Evolutionary conservation across 2,329 filamentous ascomycete genomes (phyloP), one percentile per base, ranked within the genome.

Genomic region (Graphilbum fragrans): DNA sequence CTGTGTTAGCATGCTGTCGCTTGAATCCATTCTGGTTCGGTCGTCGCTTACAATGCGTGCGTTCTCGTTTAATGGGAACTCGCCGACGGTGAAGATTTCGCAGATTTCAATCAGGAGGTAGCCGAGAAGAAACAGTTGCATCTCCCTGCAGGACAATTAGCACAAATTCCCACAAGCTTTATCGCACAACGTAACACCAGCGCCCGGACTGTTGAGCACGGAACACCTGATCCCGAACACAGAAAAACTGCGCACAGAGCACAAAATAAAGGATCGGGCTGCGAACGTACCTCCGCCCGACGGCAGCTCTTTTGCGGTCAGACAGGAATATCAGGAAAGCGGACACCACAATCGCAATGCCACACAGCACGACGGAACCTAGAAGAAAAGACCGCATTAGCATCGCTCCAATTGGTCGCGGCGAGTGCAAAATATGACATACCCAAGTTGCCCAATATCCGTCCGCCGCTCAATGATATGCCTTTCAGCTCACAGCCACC

Each of bases 11-110:
- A 31, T n/a, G n/a, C n/a, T n/a, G n/a, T n/a, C n/a, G n/a, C n/a
- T n/a, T n/a, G n/a, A n/a, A n/a, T n/a, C n/a, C n/a, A n/a, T n/a
- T n/a, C n/a, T n/a, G n/a, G n/a, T n/a, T n/a, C n/a, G n/a, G n/a
- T 3, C 22, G 14, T 23, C 36, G 67, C 80, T 49, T 71, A 83
- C 86, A 53, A 84, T 72, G 58, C 87, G 78, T 44, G 85, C 82
- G 38, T 64, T 75, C 40, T 70, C 64, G 50, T 74, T 66, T 18
- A 95, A 64, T 3, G 90, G 87, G 53, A 98, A 90, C 23, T 81
- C 84, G 51, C 92, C 92, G 29, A 96, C 79, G 0, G 87, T 88
- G 64, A 98, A 95, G 55, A 98, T 94, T 60, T 96, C 92, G 63
- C 88, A 95, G 54, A 98, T 84, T 53, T 84, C 79, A 46, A 96